Conservation (phyloP, 192 early-diverging fungal species). For the Spinellus fusiger region DNA sequence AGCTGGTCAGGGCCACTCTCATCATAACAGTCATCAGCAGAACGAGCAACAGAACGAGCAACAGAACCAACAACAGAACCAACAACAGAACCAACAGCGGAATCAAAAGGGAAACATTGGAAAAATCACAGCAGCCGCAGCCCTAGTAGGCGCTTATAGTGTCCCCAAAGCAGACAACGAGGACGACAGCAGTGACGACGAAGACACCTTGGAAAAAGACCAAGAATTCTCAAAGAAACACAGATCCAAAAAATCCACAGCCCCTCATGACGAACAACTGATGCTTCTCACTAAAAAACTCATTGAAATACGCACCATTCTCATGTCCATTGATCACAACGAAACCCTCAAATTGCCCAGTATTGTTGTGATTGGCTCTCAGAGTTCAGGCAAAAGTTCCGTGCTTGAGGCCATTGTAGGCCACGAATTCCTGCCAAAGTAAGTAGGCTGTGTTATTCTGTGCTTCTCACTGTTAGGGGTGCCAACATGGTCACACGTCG, state of each 20-base stretch:
- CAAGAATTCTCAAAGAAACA: slow-evolving; percentile 38
- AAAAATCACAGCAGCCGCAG: too few relatives aligned
- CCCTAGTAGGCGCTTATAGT: too few relatives aligned
- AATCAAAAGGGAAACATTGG: too few relatives aligned
- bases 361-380: slow-evolving; percentile 82
- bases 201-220: slow-evolving; percentile 36
- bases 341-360: slow-evolving; percentile 79
- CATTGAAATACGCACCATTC: slow-evolving; percentile 90
- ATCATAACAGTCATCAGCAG: too few relatives aligned
- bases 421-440: slow-evolving; percentile 81
- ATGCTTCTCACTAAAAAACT: slow-evolving; percentile 89
- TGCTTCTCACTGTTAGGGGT: slow-evolving; percentile 50
- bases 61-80: too few relatives aligned
- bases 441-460: too few relatives aligned
- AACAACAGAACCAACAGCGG: too few relatives aligned
- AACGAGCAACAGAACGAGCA: too few relatives aligned
- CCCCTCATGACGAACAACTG: slow-evolving; percentile 69
- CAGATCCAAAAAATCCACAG: slow-evolving; percentile 22
- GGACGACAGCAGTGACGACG: too few relatives aligned
- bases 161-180: too few relatives aligned
- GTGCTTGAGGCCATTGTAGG: slow-evolving; percentile 85
- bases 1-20: too few relatives aligned
- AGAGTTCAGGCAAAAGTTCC: slow-evolving; percentile 83
- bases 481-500: slow-evolving; percentile 80
- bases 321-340: slow-evolving; percentile 79